phyloP scores from a whole-genome alignment of 176 grass and related monocot genomes.

The Cenchrus purpureus region DNA sequence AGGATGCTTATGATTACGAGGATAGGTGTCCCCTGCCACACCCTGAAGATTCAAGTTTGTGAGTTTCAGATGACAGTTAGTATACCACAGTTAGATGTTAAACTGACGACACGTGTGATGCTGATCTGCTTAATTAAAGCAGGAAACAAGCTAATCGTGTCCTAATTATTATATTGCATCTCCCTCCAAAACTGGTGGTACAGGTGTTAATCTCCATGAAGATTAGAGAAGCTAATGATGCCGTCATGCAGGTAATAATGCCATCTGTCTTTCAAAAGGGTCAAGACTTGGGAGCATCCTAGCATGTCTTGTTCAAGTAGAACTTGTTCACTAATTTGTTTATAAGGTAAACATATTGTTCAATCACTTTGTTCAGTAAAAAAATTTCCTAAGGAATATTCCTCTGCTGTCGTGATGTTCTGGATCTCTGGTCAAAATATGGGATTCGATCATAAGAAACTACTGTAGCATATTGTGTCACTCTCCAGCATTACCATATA shows the following conservation, averaged over 20 bases:
- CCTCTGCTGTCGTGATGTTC: neutral
- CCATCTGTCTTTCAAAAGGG: neutral
- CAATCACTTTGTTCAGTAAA: neutral
- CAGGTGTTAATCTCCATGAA: conserved; percentile 17
- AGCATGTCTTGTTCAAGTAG: neutral
- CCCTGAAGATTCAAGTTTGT: conserved; percentile 46
- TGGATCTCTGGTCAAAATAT: neutral
- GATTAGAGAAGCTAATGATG: conserved; percentile 8
- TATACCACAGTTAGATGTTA: neutral
- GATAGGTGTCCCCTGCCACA: conserved; percentile 78
- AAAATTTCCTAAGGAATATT: neutral
- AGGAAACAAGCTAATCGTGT: neutral
- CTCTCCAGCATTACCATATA: neutral
- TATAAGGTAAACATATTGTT: neutral
- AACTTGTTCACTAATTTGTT: neutral
- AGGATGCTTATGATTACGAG: conserved; percentile 81
- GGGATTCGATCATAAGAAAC: neutral
- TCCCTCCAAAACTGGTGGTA: neutral
- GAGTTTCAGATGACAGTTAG: neutral
- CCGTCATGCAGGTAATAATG: neutral
- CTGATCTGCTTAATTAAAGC: neutral
- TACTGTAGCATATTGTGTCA: neutral
- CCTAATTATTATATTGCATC: neutral
- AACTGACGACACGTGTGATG: neutral
- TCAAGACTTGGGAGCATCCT: neutral